Base-by-base conservation (phyloP, 2,329 filamentous ascomycete species). In the Lachnellula cervina region DNA sequence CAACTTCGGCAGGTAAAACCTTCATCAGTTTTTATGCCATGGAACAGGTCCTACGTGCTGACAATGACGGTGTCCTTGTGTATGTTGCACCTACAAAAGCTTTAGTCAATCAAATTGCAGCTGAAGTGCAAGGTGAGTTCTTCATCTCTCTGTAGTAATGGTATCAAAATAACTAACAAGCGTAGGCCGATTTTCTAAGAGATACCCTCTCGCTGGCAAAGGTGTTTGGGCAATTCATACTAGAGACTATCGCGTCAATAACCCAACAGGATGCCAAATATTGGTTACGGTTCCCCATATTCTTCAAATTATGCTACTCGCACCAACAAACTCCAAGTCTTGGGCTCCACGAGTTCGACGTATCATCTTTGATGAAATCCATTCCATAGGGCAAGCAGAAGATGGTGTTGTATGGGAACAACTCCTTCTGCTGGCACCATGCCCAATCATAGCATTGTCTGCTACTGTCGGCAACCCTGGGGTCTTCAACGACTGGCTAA, bases 1-100 rank as follows among this genome's bases (percentile, higher is more conserved):
- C 88, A 0, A 93, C 88, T 0, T 89, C 84, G 23, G 85, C 89
- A 0, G 89, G 89, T 60, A 93, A 92, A 70, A 93, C 88, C 0
- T 93, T 92, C 69, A 92, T 92, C 56, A 87, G 83, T 0, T 93
- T 92, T 69, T 91, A 93, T 63, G 88, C 88, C 1, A 93, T 92
- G 86, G 86, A 88, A 65, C 84, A 89, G 66, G 75, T 91, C 1
- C 74, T 93, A 9, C 77, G 87, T 65, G 78, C 79, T 4, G 82
- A 81, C 59, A 81, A 92, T 57, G 82, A 90, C 49, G 84, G 82
- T 2, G 79, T 92, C 2, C 71, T 93, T 6, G 85, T 92, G 0
- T 93, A 92, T 62, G 86, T 93, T 5, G 89, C 88, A 0, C 89
- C 89, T 0, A 92, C 88, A 0, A 93, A 93, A 66, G 88, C 89